These are phyloP conservation scores for Agapanthus africanus DNA, from an alignment of 106 monocot species.

Conservation along the genomic window DNA sequence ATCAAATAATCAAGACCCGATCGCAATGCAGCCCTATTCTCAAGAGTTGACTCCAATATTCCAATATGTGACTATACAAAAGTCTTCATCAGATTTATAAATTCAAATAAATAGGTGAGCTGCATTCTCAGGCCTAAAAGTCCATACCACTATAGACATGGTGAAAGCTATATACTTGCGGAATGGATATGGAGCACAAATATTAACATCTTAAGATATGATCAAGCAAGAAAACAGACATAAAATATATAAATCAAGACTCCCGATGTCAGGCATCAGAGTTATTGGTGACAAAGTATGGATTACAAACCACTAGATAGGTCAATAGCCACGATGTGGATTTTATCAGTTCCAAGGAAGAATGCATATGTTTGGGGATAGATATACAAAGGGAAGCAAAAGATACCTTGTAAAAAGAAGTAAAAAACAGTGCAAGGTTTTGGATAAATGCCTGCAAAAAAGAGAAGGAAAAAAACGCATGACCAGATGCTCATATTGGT, in stretches of 20 bases:
- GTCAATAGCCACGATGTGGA: not conserved
- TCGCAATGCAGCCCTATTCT: slow-evolving; percentile 60
- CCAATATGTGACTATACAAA: slow-evolving; percentile 81
- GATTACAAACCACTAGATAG: not conserved
- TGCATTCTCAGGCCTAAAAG: not conserved
- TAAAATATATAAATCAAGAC: not conserved
- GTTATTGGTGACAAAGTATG: not conserved
- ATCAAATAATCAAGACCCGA: slow-evolving; percentile 96
- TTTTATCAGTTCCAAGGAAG: not conserved
- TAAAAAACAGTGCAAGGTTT: slow-evolving; percentile 93
- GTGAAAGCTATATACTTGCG: not conserved
- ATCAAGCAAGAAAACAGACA: not conserved
- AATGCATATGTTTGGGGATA: not conserved
- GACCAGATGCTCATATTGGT: not conserved
- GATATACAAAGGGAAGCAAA: not conserved
- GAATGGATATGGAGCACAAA: not conserved
- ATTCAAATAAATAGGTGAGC: not conserved
- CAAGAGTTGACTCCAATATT: slow-evolving; percentile 63
- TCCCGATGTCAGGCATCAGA: not conserved
- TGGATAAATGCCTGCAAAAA: slow-evolving; percentile 79
- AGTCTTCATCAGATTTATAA: not conserved
- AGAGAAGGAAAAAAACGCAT: not conserved
- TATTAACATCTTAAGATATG: not conserved
- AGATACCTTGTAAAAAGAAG: slow-evolving; percentile 91
- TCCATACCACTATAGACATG: not conserved